phyloP scores from a whole-genome alignment of 768 basidiomycete genomes.

The Termitomyces sp. region DNA sequence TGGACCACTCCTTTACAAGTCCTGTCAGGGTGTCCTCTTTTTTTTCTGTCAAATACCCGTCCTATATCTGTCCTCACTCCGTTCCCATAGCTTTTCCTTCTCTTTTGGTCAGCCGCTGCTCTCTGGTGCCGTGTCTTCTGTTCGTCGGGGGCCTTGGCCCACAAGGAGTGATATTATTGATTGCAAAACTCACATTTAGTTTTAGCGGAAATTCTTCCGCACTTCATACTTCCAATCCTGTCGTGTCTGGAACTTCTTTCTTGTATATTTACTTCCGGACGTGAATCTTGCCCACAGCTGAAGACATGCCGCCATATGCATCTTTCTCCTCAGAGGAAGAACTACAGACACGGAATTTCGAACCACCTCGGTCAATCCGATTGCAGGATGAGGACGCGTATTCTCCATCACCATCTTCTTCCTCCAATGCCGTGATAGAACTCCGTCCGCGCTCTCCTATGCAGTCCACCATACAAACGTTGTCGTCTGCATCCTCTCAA shows the following conservation, averaged over 20 bases:
- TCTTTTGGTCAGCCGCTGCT: neutral
- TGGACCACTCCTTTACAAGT: conserved; percentile 10
- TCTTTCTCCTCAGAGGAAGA: conserved; percentile 13
- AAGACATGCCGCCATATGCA: conserved; percentile 23
- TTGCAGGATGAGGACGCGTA: neutral
- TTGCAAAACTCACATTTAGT: neutral
- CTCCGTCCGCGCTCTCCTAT: conserved; percentile 17
- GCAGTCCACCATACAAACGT: neutral
- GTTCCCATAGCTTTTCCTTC: neutral
- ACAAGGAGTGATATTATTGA: neutral
- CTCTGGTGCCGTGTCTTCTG: neutral
- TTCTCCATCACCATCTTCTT: conserved; percentile 10
- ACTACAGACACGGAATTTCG: conserved; percentile 17
- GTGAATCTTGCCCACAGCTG: conserved; percentile 2
- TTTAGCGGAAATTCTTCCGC: conserved; percentile 6
- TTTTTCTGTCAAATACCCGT: conserved; percentile 14
- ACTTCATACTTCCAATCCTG: conserved; percentile 10
- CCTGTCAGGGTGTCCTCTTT: conserved; percentile 5
- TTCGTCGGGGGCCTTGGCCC: neutral
- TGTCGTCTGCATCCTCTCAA: conserved; percentile 8
- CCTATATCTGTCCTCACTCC: conserved; percentile 10
- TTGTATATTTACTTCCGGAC: conserved; percentile 12
- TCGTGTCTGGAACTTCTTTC: conserved; percentile 21
- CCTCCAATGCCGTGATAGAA: conserved; percentile 14
- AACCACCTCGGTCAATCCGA: conserved; percentile 11